Evolutionary conservation across 108 stramenopile genomes (phyloP).

Genomic region (Stephanodiscus minutulus): DNA sequence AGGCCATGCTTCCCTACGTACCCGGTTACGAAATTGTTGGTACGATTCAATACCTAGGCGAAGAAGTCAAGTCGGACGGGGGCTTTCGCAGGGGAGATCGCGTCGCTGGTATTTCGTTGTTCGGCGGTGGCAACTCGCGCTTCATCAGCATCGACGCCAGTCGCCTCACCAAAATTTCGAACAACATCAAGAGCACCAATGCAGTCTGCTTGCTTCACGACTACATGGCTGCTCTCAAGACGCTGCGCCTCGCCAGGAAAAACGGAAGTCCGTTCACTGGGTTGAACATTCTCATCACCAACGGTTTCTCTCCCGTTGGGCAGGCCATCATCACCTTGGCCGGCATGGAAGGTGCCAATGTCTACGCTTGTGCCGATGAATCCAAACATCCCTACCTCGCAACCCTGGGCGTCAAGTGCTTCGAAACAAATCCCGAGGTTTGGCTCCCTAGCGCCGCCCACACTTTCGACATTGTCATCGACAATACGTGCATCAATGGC

Average conservation of each 20-base stretch:
- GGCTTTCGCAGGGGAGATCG: conserved; percentile 55
- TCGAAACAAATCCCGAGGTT: conserved; percentile 45
- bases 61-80: conserved; percentile 20
- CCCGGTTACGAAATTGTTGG: conserved; percentile 72
- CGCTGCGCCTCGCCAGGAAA: conserved; percentile 58
- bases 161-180: conserved; percentile 60
- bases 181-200: conserved; percentile 48
- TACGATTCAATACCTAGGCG: conserved; percentile 53
- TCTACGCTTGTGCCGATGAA: conserved; percentile 57
- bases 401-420: conserved; percentile 54
- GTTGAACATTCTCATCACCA: conserved; percentile 67
- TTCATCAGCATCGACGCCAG: conserved; percentile 51
- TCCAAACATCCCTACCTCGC: conserved; percentile 49
- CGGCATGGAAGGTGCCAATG: conserved; percentile 58
- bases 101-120: conserved; percentile 56
- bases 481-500: conserved; percentile 56
- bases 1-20: conserved; percentile 53
- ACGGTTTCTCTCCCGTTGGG: conserved; percentile 64
- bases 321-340: conserved; percentile 67
- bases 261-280: conserved; percentile 49
- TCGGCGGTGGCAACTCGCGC: conserved; percentile 68
- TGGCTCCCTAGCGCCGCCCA: conserved; percentile 57
- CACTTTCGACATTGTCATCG: conserved; percentile 71
- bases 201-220: conserved; percentile 70
- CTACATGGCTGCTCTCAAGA: conserved; percentile 79